Conservation (phyloP, 2,329 filamentous ascomycete genomes). For the Ophiostoma quercus region DNA sequence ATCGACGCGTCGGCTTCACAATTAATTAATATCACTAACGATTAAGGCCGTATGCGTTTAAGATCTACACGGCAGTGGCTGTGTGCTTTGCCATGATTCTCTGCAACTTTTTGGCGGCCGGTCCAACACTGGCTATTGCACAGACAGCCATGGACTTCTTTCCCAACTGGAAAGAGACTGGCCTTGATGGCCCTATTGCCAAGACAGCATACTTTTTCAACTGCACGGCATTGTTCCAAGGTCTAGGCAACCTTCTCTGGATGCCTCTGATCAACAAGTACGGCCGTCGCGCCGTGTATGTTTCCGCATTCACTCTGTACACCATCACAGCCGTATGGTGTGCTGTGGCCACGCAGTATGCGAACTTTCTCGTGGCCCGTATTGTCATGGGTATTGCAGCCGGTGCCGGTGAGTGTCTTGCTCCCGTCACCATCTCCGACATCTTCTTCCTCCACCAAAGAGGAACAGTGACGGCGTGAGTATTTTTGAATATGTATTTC, state of each 20-base stretch:
- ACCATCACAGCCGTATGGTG: slow-evolving; percentile 41
- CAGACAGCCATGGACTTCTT: slow-evolving; percentile 45
- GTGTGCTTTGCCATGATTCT: slow-evolving; percentile 51
- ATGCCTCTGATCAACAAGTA: slow-evolving; percentile 44
- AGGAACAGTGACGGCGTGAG: slow-evolving; percentile 44
- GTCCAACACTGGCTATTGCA: slow-evolving; percentile 48
- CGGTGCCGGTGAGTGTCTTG: slow-evolving; percentile 48
- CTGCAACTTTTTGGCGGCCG: slow-evolving; percentile 54
- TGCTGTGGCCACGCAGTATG: slow-evolving; percentile 40
- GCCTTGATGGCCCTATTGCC: slow-evolving; percentile 36
- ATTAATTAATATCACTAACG: neutral
- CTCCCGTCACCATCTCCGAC: slow-evolving; percentile 49
- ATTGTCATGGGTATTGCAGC: slow-evolving; percentile 50
- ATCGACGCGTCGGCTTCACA: neutral
- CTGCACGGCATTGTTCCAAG: slow-evolving; percentile 46
- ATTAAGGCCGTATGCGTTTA: slow-evolving; percentile 33
- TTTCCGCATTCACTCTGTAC: slow-evolving; percentile 43
- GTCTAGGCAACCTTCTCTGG: slow-evolving; percentile 45
- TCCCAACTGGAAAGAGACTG: slow-evolving; percentile 33
- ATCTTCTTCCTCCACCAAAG: slow-evolving; percentile 55
- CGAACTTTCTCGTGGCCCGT: slow-evolving; percentile 42
- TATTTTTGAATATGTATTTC: slow-evolving; percentile 24
- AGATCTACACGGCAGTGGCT: slow-evolving; percentile 46
- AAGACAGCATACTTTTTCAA: slow-evolving; percentile 51
- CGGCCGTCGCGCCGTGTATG: slow-evolving; percentile 41